A percentile compares a stretch with the other conserved stretches of the same genome.
Evolutionary conservation across 2,329 filamentous ascomycete species (phyloP).

Genomic region (Xylariales sp.): DNA sequence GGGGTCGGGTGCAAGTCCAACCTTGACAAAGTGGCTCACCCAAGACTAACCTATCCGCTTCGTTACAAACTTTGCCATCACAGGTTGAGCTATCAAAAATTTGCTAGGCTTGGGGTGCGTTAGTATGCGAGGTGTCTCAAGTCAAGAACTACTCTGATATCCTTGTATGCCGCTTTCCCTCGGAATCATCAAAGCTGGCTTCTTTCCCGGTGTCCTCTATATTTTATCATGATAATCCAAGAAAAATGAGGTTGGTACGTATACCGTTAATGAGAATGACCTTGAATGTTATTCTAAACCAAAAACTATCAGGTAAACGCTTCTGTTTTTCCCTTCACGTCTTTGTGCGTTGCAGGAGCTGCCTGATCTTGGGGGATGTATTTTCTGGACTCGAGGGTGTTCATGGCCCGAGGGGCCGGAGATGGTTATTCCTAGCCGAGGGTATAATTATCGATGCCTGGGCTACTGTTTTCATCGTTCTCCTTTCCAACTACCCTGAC

Average conservation of each 20-base stretch:
- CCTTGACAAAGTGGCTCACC: too few species aligned
- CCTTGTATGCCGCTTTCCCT: constrained; percentile 22
- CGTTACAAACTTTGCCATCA: too few species aligned
- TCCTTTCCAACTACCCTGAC: constrained; percentile 35
- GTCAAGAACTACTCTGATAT: constrained; percentile 25
- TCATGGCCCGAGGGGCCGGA: constrained; percentile 33
- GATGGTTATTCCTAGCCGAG: constrained; percentile 43
- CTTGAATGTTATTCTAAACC: too few species aligned
- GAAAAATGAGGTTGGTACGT: constrained; percentile 35
- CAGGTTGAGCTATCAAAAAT: too few species aligned
- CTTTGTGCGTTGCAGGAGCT: constrained; percentile 35
- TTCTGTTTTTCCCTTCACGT: constrained; percentile 41
- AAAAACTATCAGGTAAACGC: constrained; percentile 39
- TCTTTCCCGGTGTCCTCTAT: constrained; percentile 40
- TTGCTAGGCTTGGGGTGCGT: too few species aligned
- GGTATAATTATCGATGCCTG: constrained; percentile 30
- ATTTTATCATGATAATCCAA: constrained; percentile 42
- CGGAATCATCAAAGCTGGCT: constrained; percentile 28
- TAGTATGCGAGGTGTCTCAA: too few species aligned
- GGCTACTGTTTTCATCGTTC: constrained; percentile 27
- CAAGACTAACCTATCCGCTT: too few species aligned
- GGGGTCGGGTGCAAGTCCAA: too few species aligned
- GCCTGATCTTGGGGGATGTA: constrained; percentile 17
- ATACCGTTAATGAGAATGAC: too few species aligned
- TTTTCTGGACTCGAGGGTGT: constrained; percentile 37